Conservation (phyloP, 2,329 filamentous ascomycete genomes). For the Plectosphaerella sp. region DNA sequence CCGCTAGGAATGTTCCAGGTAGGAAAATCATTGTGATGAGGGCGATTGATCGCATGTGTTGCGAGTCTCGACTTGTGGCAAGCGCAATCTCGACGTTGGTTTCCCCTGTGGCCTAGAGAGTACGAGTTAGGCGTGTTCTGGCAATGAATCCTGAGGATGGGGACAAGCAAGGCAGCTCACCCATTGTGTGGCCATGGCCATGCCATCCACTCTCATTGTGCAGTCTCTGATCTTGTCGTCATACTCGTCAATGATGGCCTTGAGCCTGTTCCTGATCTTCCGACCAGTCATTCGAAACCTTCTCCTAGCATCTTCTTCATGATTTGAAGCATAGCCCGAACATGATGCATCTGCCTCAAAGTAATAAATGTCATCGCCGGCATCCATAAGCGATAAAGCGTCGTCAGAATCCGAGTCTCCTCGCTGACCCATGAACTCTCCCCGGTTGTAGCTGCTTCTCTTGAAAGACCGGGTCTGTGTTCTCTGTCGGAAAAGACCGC, state of each 20-base stretch:
- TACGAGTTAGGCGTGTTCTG: neutral
- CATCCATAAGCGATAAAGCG: too few relatives aligned
- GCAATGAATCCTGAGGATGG: too few relatives aligned
- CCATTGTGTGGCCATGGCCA: constrained; percentile 29
- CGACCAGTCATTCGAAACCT: too few relatives aligned
- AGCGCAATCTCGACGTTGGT: constrained; percentile 23
- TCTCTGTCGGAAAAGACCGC: neutral
- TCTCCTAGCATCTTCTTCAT: too few relatives aligned
- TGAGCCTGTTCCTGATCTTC: constrained; percentile 14
- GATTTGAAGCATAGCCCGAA: too few relatives aligned
- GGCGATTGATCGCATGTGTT: constrained; percentile 22
- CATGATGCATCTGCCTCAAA: too few relatives aligned
- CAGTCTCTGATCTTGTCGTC: constrained; percentile 25
- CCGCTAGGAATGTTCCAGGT: constrained; percentile 23
- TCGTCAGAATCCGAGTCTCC: too few relatives aligned
- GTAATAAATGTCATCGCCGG: too few relatives aligned
- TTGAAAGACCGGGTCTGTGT: neutral
- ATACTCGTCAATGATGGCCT: constrained; percentile 21
- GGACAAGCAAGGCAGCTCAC: constrained; percentile 15
- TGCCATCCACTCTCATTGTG: constrained; percentile 26
- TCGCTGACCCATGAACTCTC: neutral
- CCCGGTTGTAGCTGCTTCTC: constrained; percentile 1
- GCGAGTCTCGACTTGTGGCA: constrained; percentile 19
- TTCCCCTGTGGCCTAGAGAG: constrained; percentile 18
- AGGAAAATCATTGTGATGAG: constrained; percentile 25